Evolutionary conservation across 2,329 filamentous ascomycete species (phyloP).

Genomic region (Fusarium sp.): DNA sequence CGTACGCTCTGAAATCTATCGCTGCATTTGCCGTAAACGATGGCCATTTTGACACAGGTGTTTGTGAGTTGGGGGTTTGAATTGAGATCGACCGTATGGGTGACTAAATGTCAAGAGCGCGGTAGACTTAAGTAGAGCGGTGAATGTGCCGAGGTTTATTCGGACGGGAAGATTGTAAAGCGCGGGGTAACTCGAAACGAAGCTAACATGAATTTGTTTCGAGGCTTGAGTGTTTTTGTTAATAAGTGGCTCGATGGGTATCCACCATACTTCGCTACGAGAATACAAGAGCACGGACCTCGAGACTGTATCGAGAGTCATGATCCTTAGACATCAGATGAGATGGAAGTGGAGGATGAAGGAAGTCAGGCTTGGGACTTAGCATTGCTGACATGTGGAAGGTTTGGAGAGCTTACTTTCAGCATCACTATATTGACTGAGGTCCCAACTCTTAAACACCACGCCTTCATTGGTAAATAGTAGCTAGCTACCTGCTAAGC

Average conservation of each 20-base stretch:
- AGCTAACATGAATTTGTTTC: not conserved
- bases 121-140: not conserved
- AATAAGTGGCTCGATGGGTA: not conserved
- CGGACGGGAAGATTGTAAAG: not conserved
- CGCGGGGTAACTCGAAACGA: not conserved
- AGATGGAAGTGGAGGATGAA: no score
- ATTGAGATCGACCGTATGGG: no score
- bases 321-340: not conserved
- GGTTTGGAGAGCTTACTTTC: no score
- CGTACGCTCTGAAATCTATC: not conserved
- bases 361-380: no score
- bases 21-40: not conserved
- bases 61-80: not conserved
- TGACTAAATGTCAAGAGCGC: fast-evolving
- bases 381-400: no score
- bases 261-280: not conserved
- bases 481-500: no score
- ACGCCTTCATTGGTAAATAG: no score
- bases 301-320: not conserved
- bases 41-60: fast-evolving
- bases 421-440: no score
- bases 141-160: not conserved
- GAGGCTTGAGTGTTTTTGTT: not conserved
- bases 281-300: not conserved
- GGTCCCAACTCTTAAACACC: no score